Evolutionary conservation across 305 asterid species (phyloP).

Genomic region (Solanum chacoense): DNA sequence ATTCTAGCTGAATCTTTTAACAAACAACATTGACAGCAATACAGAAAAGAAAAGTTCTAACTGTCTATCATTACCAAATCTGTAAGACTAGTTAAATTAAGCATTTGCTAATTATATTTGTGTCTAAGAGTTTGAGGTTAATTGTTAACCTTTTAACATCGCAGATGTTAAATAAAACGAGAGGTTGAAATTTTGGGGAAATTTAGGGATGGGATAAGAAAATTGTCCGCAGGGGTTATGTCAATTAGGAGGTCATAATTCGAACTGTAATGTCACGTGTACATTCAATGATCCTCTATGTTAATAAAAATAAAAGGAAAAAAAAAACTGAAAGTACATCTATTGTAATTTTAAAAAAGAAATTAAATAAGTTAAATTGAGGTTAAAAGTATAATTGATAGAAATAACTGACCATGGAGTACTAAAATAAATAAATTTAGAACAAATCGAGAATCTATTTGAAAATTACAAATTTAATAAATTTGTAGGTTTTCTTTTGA

Average conservation of each 20-base stretch:
- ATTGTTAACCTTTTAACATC: not conserved
- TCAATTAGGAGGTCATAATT: not conserved
- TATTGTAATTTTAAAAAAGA: not conserved
- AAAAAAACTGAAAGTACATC: not conserved
- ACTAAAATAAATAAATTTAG: not conserved
- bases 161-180: not conserved
- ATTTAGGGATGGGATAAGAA: not conserved
- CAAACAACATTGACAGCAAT: constrained; percentile 5
- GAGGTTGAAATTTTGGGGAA: not conserved
- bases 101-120: not conserved
- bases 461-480: not conserved
- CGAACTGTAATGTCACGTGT: not conserved
- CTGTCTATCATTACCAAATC: constrained; percentile 10
- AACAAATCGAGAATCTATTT: not conserved
- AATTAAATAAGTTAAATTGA: not conserved
- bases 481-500: not conserved
- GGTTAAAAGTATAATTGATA: not conserved
- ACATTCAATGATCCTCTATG: not conserved
- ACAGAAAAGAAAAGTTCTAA: not conserved
- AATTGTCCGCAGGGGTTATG: not conserved
- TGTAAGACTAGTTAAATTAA: not conserved
- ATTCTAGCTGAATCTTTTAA: constrained; percentile 35
- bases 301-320: not conserved
- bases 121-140: not conserved
- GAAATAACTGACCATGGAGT: not conserved